Evolutionary conservation across 441 rosid genomes (phyloP), one percentile per base, ranked within the genome.

Genomic region (Erodium trifolium): DNA sequence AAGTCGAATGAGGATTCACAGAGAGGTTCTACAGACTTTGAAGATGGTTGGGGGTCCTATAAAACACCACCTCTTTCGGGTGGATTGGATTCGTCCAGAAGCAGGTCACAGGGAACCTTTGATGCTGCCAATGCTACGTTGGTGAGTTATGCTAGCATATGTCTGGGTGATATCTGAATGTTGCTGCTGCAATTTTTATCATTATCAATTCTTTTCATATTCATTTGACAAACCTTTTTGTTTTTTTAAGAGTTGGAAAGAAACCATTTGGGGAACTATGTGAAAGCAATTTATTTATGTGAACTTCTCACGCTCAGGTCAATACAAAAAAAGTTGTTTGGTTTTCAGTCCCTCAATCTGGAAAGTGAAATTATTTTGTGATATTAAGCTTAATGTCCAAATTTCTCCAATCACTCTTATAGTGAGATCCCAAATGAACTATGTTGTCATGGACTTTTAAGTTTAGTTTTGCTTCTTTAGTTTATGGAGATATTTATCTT

Each of bases 31-130:
- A 84, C 73, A 23, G 77, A 83, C 70, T 79, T 66, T 79, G 96
- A 87, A 76, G 94, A 85, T 70, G 77, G 79, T 39, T 85, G 84
- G 83, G 82, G 80, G 76, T 80, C 91, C 0, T 80, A 80, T 57
- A 85, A 83, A 76, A 81, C 88, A 43, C 83, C 84, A 4, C 66
- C 86, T 27, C 77, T 78, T 82, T 79, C 90, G 75, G 60, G 60
- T 1, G 59, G 84, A 3, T 71, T 77, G 75, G 93, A 88, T 57
- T 80, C 81, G 2, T 87, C 94, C 49, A 78, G 81, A 73, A 80
- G 82, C 76, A 88, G 86, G 71, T 83, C 87, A 67, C 84, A 85
- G 53, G 79, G 73, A 73, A 79, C 85, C 80, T 73, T 77, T 73
- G 88, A 83, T 53, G 60, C 60, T 68, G 77, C 82, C 8, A 78